Base-by-base conservation (phyloP, 176 grass and related monocot species). In the Alopecurus myosuroides region DNA sequence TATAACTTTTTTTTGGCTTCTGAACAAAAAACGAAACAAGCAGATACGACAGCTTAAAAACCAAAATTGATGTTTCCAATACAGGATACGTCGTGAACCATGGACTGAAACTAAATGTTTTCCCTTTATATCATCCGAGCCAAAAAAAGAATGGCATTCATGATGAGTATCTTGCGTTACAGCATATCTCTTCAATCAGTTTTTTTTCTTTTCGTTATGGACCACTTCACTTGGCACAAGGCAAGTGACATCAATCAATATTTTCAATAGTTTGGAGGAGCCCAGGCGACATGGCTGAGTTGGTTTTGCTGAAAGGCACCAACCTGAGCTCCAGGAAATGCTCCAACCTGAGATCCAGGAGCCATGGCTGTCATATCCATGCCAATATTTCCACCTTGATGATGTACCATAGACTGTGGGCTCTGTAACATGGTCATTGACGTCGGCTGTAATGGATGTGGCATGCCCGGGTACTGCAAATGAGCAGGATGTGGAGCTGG, bases 301-400 rank as follows among this genome's bases (percentile, higher is more conserved):
- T 91, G 92, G 72, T 88, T 86, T 64, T 85, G 84, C 74, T 94
- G 89, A 80, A 91, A 94, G 20, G 81, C 30, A 76, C 89, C 92
- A 65, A 89, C 81, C 85, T 94, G 89, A 52, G 84, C 81, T 40
- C 84, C 92, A 34, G 57, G 57, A 61, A 64, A 94, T 23, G 84
- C 44, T 85, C 89, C 92, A 65, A 91, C 78, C 82, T 94, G 89
- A 55, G 87, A 82, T 36, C 84, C 92, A 30, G 92, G 81, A 36
- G 74, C 78, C 62, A 87, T 80, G 12, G 85, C 15, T 4, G 85
- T 41, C 77, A 94, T 86, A 62, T 90, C 92, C 40, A 94, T 69
- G 37, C 92, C 77, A 6, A 89, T 42, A 75, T 84, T 90, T 58
- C 89, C 89, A 68, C 76, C 81, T 15, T 61, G 71, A 58, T 91